Evolutionary conservation across 2,329 filamentous ascomycete species (phyloP).

Genomic region (Biscogniauxia mediterranea): DNA sequence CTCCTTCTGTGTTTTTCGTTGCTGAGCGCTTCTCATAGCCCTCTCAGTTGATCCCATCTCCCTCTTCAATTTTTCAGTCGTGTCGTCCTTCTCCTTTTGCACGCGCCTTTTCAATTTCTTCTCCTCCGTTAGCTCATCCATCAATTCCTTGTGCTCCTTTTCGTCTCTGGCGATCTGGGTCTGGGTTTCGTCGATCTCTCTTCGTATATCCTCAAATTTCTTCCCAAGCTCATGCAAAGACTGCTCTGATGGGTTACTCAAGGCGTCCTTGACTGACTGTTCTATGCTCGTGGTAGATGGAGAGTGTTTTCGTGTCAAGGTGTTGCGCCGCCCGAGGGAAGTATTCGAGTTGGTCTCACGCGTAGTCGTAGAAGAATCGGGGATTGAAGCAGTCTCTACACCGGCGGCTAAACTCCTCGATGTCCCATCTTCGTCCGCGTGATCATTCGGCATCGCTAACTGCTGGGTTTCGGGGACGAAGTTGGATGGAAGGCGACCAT

Average conservation of each 20-base stretch:
- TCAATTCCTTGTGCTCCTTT: slow-evolving; percentile 63
- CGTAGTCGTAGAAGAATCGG: slow-evolving; percentile 60
- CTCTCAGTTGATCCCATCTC: slow-evolving; percentile 79
- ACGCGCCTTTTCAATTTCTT: slow-evolving; percentile 75
- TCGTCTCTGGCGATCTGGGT: slow-evolving; percentile 70
- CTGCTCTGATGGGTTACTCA: slow-evolving; percentile 57
- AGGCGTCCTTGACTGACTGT: slow-evolving; percentile 44
- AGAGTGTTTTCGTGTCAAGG: slow-evolving; percentile 72
- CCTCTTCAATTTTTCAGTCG: slow-evolving; percentile 78
- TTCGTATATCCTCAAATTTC: slow-evolving; percentile 74
- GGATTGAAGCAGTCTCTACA: slow-evolving; percentile 60
- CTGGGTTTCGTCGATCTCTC: slow-evolving; percentile 78
- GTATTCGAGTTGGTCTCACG: slow-evolving; percentile 59
- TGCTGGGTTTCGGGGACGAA: slow-evolving; percentile 53
- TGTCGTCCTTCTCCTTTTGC: slow-evolving; percentile 87
- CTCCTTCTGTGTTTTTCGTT: slow-evolving; percentile 76
- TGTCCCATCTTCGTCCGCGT: slow-evolving; percentile 49
- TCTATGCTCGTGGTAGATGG: slow-evolving; percentile 64
- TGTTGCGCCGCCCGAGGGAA: slow-evolving; percentile 54
- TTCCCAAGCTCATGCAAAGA: slow-evolving; percentile 77
- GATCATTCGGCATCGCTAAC: slow-evolving; percentile 39
- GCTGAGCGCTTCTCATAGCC: slow-evolving; percentile 76
- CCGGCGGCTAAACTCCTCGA: slow-evolving; percentile 51
- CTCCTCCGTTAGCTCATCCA: slow-evolving; percentile 70
- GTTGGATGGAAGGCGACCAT: slow-evolving; percentile 54